Evolutionary conservation across 768 basidiomycete genomes (phyloP), one percentile per base, ranked within the genome.

Genomic region (Fomitopsis serialis): DNA sequence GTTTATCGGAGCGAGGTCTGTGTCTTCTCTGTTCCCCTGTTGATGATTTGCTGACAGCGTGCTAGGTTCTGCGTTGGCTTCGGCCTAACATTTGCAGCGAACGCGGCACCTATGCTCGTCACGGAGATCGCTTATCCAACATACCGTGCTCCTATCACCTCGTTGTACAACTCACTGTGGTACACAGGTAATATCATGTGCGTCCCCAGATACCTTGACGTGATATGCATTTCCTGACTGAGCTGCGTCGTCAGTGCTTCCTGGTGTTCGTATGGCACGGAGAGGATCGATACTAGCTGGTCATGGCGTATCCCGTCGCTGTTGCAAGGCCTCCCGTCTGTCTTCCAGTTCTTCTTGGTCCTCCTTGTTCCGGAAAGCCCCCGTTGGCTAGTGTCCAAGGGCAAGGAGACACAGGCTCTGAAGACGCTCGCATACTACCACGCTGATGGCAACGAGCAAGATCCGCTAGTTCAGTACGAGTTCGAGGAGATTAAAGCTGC

Each of bases 101-200:
- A 82, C 61, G 52, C 89, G 48, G 89, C 91, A 11, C 90, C 92
- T 11, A 79, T 92, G 76, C 70, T 93, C 71, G 82, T 93, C 52
- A 86, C 89, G 46, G 92, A 94, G 69, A 70, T 93, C n/a, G 78
- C 91, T 1, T 92, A 92, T 67, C 92, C 91, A 13, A 17, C 79
- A 12, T 86, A 94, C 69, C 89, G 92, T 60, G 85, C 84, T 12
- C 82, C 84, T 32, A 68, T 94, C 55, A 92, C 88, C 15, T 83
- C 87, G 2, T 70, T 82, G 48, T 90, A 88, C 74, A 89, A 91
- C 74, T 85, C 88, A 25, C 83, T 91, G 56, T 92, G 91, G 89
- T 90, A 89, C 66, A 83, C 85, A 17, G 91, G 91, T 54, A 76
- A 88, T 51, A 89, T 92, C 64, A 63, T 91, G 82, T 85, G 58